These are phyloP conservation scores for Pseudocercospora fuligena DNA, from an alignment of 2,329 filamentous ascomycete species.

Conservation along the genomic window DNA sequence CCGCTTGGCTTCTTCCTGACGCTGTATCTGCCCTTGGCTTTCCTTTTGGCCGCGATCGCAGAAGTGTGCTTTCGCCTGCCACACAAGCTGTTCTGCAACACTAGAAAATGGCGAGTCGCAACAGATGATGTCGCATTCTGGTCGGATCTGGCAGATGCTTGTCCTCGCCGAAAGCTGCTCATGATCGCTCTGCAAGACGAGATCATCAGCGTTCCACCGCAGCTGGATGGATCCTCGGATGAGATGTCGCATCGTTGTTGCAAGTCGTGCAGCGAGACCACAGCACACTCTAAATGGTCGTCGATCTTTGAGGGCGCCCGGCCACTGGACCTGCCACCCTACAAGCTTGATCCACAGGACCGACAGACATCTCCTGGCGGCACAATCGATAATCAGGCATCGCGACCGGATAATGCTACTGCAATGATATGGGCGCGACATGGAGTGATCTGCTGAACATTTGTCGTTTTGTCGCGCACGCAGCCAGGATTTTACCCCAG, in stretches of 20 bases:
- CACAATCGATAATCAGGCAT: background rate
- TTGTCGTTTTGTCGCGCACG: background rate
- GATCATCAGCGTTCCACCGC: conserved; percentile 9
- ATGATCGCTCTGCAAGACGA: conserved; percentile 25
- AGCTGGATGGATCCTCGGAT: conserved; percentile 17
- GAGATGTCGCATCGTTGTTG: background rate
- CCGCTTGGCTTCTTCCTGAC: conserved; percentile 22
- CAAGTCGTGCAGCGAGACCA: background rate
- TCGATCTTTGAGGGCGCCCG: background rate
- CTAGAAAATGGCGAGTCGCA: conserved; percentile 6
- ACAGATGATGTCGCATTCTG: conserved; percentile 18
- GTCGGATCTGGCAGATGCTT: conserved; percentile 19
- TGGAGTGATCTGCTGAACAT: background rate
- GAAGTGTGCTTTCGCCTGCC: conserved; percentile 26
- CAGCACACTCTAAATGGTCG: background rate
- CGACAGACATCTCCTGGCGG: background rate
- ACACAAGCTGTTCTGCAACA: conserved; percentile 13
- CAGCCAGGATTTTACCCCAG: background rate
- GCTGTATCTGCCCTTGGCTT: conserved; percentile 22
- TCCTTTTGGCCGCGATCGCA: conserved; percentile 16
- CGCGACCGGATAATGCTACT: background rate
- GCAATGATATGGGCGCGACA: conserved; percentile 1
- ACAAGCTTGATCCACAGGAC: background rate
- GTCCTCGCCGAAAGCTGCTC: conserved; percentile 17
- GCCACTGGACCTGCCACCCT: background rate